Evolutionary conservation across 108 stramenopile genomes (phyloP).

Genomic region (Pseudonitzschia pungens): DNA sequence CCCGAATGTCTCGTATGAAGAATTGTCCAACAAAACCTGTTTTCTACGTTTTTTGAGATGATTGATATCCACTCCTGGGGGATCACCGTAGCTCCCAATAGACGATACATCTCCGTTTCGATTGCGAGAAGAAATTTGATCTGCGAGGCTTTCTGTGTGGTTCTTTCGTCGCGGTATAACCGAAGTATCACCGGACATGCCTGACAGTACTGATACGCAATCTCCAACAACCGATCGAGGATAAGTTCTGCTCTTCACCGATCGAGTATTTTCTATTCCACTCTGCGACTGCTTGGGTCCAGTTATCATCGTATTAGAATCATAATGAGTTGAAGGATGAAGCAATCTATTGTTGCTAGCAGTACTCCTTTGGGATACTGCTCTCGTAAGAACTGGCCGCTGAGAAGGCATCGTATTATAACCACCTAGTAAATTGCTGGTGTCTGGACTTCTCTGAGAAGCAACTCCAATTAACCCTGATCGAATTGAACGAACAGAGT

Average conservation of each 20-base stretch:
- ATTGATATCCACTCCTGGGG: not conserved
- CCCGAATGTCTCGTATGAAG: not conserved
- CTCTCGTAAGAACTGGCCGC: too few relatives aligned
- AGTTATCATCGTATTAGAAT: not conserved
- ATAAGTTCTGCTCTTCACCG: not conserved
- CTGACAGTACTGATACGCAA: not conserved
- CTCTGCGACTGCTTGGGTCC: not conserved
- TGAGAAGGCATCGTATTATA: too few relatives aligned
- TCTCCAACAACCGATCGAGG: not conserved
- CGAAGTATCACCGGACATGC: not conserved
- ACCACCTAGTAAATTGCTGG: too few relatives aligned
- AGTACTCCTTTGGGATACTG: too few relatives aligned
- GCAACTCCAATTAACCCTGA: too few relatives aligned
- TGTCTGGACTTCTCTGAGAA: too few relatives aligned
- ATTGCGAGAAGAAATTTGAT: slow-evolving; percentile 2
- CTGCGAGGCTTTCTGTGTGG: slow-evolving; percentile 3
- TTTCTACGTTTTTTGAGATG: not conserved
- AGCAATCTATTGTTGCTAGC: not conserved
- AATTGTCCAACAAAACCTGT: not conserved
- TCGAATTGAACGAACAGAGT: too few relatives aligned
- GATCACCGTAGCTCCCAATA: not conserved
- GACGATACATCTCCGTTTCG: not conserved
- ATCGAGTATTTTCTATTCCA: not conserved
- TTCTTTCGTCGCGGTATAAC: not conserved
- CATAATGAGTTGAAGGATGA: not conserved